phyloP scores from a whole-genome alignment of 768 basidiomycete species.

The Auricularia sp. region DNA sequence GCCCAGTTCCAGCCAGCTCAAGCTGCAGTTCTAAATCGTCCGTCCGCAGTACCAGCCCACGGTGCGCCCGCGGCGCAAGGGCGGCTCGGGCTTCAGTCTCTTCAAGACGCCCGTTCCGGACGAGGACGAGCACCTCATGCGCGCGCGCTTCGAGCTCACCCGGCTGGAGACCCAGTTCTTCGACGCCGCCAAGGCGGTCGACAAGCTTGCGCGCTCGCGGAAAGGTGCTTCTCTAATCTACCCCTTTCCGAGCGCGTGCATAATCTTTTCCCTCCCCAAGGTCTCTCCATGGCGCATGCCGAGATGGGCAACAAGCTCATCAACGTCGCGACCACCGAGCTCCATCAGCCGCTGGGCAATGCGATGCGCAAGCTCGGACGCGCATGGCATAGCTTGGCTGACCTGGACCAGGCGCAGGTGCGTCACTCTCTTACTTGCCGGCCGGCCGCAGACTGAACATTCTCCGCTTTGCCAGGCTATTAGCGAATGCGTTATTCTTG shows the following conservation, averaged over 20 bases:
- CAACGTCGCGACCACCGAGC: conserved; percentile 81
- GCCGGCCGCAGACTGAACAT: not conserved
- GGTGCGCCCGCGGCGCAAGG: conserved; percentile 61
- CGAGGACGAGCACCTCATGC: conserved; percentile 87
- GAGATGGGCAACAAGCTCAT: conserved; percentile 93
- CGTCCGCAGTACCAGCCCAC: conserved; percentile 59
- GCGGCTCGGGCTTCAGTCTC: conserved; percentile 62
- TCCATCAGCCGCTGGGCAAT: conserved; percentile 71
- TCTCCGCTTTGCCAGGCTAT: conserved; percentile 40
- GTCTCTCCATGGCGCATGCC: conserved; percentile 63
- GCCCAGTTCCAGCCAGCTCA: not conserved
- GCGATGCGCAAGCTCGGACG: conserved; percentile 81
- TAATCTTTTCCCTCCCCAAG: conserved; percentile 28
- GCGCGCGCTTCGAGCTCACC: conserved; percentile 83
- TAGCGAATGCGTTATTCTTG: conserved; percentile 89
- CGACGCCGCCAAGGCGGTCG: conserved; percentile 83
- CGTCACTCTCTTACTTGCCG: conserved; percentile 1
- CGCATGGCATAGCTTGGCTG: conserved; percentile 77
- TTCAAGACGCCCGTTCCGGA: conserved; percentile 77
- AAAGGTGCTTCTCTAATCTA: conserved; percentile 43
- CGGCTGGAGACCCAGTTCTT: conserved; percentile 88
- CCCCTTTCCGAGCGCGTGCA: conserved; percentile 3
- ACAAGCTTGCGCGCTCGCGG: conserved; percentile 68
- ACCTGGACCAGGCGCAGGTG: conserved; percentile 77
- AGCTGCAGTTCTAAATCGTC: not conserved